Conservation (phyloP, 1,284 basidiomycete species). For the Golubevia sp. region DNA sequence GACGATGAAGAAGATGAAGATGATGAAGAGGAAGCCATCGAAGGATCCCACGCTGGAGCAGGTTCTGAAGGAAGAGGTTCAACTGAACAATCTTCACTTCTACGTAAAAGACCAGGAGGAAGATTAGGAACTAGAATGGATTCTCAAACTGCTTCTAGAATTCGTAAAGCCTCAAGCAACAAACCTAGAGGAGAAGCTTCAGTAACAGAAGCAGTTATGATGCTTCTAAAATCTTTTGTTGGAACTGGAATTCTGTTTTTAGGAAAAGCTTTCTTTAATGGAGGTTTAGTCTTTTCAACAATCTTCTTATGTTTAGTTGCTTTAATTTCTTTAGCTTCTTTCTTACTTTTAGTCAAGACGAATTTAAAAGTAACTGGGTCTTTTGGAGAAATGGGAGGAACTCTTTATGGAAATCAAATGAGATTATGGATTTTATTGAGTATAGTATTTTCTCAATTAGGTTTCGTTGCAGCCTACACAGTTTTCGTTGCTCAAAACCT, state of each 20-base stretch:
- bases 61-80: constrained; percentile 16
- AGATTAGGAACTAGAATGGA: neutral
- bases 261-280: constrained; percentile 95
- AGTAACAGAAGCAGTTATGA: constrained; percentile 56
- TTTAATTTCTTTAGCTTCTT: constrained; percentile 86
- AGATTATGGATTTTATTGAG: constrained; percentile 84
- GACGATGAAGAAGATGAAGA: constrained; percentile 40
- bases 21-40: constrained; percentile 19
- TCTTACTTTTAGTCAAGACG: constrained; percentile 86
- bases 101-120: constrained; percentile 11
- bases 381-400: constrained; percentile 95
- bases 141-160: constrained; percentile 15
- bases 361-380: constrained; percentile 88
- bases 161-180: constrained; percentile 35
- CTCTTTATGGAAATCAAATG: constrained; percentile 90
- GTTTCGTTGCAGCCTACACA: constrained; percentile 84
- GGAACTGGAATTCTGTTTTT: constrained; percentile 96
- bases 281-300: constrained; percentile 87
- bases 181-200: constrained; percentile 47
- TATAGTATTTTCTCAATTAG: constrained; percentile 86
- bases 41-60: constrained; percentile 11
- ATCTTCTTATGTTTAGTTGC: constrained; percentile 81
- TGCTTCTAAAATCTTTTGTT: constrained; percentile 80
- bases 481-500: constrained; percentile 96
- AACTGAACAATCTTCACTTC: constrained; percentile 37